These are phyloP conservation scores for Pseudodiploospora longispora DNA, from an alignment of 2,329 filamentous ascomycete species.

Conservation along the genomic window DNA sequence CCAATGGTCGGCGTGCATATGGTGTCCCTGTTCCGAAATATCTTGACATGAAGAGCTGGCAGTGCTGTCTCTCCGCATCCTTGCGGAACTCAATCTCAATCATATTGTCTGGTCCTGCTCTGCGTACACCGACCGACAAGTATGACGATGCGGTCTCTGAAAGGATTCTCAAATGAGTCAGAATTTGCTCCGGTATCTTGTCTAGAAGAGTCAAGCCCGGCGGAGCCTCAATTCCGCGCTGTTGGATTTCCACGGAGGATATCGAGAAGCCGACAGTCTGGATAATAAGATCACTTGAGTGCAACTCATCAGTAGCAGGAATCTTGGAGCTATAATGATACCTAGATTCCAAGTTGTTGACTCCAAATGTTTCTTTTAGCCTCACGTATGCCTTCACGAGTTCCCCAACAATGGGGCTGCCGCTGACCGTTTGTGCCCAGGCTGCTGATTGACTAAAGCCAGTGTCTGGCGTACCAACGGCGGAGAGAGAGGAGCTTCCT, in stretches of 20 bases:
- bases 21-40: conserved; percentile 37
- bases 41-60: conserved; percentile 63
- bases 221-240: conserved; percentile 72
- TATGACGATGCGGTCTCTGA: conserved; percentile 85
- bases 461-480: conserved; percentile 19
- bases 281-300: conserved; percentile 51
- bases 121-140: conserved; percentile 65
- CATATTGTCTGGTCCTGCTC: conserved; percentile 49
- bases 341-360: conserved; percentile 42
- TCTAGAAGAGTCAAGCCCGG: conserved; percentile 69
- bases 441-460: conserved; percentile 10
- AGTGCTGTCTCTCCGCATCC: conserved; percentile 64
- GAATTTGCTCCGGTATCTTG: conserved; percentile 71
- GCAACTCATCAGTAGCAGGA: conserved; percentile 36
- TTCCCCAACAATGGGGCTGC: conserved; percentile 36
- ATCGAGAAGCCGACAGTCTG: conserved; percentile 75
- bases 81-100: conserved; percentile 59
- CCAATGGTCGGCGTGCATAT: conserved; percentile 32
- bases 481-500: conserved; percentile 35
- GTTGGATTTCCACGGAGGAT: conserved; percentile 81
- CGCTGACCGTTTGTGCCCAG: background rate
- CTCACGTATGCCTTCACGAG: conserved; percentile 54
- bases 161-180: conserved; percentile 82
- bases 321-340: conserved; percentile 24
- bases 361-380: conserved; percentile 48